Base-by-base conservation (phyloP, 2,329 filamentous ascomycete genomes). In the Nannizziopsis barbatae region DNA sequence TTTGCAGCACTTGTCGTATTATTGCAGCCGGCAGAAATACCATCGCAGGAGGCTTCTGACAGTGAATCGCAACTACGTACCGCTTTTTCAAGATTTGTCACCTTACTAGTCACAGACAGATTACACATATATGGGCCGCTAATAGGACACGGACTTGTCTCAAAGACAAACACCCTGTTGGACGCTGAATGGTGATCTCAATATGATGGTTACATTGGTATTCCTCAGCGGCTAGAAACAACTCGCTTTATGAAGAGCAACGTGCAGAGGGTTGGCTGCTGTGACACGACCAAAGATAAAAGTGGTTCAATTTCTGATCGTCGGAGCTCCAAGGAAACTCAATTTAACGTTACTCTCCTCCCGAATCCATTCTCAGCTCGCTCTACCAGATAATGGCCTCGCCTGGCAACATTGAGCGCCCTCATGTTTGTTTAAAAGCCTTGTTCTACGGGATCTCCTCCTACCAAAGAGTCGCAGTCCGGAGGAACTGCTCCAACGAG, bases 1-100 rank as follows among this genome's bases (percentile, higher is more conserved):
- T 86, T 79, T 60, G 83, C 83, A 2, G 84, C 84, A 2, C 83
- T 87, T 60, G 69, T 71, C 8, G 68, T 86, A 1, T 64, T 85
- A 31, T 67, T 27, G 22, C 22, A 27, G 22, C 22, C 22, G 22
- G 22, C 22, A 27, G 22, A 27, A 27, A 27, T 7, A 27, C 7
- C 7, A 7, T 27, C 22, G 22, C 3, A 3, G 7, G 7, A 7
- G 4, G 7, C 27, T 17, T 56, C 38, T 18, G 56, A 15, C 53
- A 53, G 50, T 57, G 50, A 50, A 8, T 8, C 32, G 11, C 20
- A 14, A 18, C 57, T 52, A 6, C 53, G 57, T 10, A 70, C 62
- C 52, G 76, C 75, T 0, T 57, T 84, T 18, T 62, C 71, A 1
- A 66, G 60, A 1, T 82, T 86, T 55, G 62, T 84, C 1, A 63